These are phyloP conservation scores for Colletotrichum plurivorum DNA, from an alignment of 2,329 filamentous ascomycete genomes.

Conservation along the genomic window DNA sequence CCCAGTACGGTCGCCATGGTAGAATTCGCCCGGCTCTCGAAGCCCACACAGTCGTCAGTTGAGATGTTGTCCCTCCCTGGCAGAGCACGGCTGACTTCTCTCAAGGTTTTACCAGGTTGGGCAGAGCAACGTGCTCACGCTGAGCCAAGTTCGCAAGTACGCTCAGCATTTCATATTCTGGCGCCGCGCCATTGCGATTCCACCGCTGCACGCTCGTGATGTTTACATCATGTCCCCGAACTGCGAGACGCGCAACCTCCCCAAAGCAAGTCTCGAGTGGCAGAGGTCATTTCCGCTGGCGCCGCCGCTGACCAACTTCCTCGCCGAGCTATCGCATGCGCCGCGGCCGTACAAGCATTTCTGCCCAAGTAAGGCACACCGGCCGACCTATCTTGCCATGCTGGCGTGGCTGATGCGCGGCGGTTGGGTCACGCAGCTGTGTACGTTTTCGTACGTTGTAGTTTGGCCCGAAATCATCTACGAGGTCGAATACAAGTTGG, in stretches of 20 bases:
- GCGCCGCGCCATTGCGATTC: conserved; percentile 92
- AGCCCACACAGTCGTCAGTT: conserved; percentile 73
- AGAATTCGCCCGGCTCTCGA: conserved; percentile 84
- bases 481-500: conserved; percentile 80
- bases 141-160: conserved; percentile 87
- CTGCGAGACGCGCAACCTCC: conserved; percentile 81
- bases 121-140: conserved; percentile 78
- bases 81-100: neutral
- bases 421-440: conserved; percentile 93
- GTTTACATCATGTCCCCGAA: conserved; percentile 94
- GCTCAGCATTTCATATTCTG: conserved; percentile 96
- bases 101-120: conserved; percentile 76
- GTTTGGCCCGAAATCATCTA: conserved; percentile 87
- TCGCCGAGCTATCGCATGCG: conserved; percentile 84
- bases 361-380: conserved; percentile 89
- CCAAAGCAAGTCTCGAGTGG: conserved; percentile 79
- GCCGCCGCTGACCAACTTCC: conserved; percentile 86
- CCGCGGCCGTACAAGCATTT: conserved; percentile 87
- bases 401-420: conserved; percentile 93
- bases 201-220: conserved; percentile 90
- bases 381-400: conserved; percentile 89
- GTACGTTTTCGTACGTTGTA: conserved; percentile 91
- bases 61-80: neutral
- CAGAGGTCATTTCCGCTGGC: conserved; percentile 85
- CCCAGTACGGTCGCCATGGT: conserved; percentile 83